Evolutionary conservation across 2,329 filamentous ascomycete genomes (phyloP).

Genomic region (Hypoxylon sp.): DNA sequence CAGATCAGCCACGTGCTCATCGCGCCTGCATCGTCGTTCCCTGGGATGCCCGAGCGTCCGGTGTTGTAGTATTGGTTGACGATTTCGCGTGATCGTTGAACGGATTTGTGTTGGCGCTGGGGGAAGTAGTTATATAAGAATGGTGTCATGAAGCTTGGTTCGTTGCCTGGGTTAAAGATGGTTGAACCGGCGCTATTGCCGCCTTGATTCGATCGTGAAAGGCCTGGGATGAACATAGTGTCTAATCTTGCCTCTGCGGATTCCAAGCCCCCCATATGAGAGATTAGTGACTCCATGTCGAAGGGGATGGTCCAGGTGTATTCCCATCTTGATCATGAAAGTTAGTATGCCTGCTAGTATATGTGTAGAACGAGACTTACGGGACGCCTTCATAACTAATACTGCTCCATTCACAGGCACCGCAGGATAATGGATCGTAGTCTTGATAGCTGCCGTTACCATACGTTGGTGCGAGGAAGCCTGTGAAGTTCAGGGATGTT

Average conservation of each 20-base stretch:
- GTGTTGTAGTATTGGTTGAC: slow-evolving; percentile 64
- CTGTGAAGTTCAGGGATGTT: slow-evolving; percentile 62
- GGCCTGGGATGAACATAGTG: slow-evolving; percentile 51
- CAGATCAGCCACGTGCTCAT: slow-evolving; percentile 71
- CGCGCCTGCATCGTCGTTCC: slow-evolving; percentile 70
- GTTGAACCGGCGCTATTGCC: slow-evolving; percentile 58
- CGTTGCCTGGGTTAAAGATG: slow-evolving; percentile 64
- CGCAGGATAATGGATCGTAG: slow-evolving; percentile 66
- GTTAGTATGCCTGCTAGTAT: background rate
- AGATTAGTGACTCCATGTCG: slow-evolving; percentile 67
- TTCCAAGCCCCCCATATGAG: slow-evolving; percentile 63
- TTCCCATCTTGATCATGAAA: slow-evolving; percentile 51
- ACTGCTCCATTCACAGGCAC: slow-evolving; percentile 62
- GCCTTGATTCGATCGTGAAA: slow-evolving; percentile 64
- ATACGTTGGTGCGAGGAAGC: slow-evolving; percentile 68
- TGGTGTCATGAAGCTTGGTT: slow-evolving; percentile 51
- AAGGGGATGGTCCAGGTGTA: slow-evolving; percentile 71
- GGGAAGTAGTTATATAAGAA: slow-evolving; percentile 69
- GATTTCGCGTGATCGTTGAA: slow-evolving; percentile 62
- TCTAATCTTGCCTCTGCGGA: slow-evolving; percentile 65
- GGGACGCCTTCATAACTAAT: slow-evolving; percentile 64
- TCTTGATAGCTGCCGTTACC: slow-evolving; percentile 59
- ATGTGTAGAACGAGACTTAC: slow-evolving; percentile 29
- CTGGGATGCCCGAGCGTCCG: slow-evolving; percentile 64
- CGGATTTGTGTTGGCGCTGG: slow-evolving; percentile 64